Conservation (phyloP, 1,139 yeast species). For the Yamadazyma triangularis region DNA sequence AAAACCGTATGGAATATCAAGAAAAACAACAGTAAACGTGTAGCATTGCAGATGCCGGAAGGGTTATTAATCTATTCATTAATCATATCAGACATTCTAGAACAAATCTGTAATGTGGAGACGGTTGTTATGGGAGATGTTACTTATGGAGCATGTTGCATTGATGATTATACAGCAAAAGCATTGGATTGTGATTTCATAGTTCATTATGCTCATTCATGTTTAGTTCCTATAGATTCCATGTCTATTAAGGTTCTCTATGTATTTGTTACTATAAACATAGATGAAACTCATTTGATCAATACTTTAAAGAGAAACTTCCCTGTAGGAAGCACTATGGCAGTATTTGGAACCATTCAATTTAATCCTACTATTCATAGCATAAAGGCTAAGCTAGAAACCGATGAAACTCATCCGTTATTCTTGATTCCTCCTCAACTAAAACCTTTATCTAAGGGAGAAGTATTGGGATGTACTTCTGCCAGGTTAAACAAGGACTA, state of each 20-base stretch:
- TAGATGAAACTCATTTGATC: slow-evolving; percentile 77
- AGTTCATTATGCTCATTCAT: slow-evolving; percentile 96
- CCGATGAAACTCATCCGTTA: slow-evolving; percentile 46
- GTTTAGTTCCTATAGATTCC: slow-evolving; percentile 91
- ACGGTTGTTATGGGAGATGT: slow-evolving; percentile 98
- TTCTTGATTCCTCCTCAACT: slow-evolving; percentile 85
- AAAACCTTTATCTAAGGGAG: slow-evolving; percentile 91
- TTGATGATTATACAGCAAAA: slow-evolving; percentile 92
- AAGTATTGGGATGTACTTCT: slow-evolving; percentile 93
- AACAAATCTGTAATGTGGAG: slow-evolving; percentile 85
- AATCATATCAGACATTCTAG: slow-evolving; percentile 82
- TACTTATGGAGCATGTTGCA: slow-evolving; percentile 97
- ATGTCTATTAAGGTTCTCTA: slow-evolving; percentile 86
- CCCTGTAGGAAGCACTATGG: slow-evolving; percentile 54
- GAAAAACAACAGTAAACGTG: slow-evolving; percentile 65
- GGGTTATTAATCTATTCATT: slow-evolving; percentile 86
- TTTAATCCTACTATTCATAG: slow-evolving; percentile 92
- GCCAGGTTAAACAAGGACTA: slow-evolving; percentile 65
- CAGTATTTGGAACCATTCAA: slow-evolving; percentile 93
- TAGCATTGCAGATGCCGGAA: slow-evolving; percentile 97
- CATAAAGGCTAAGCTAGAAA: slow-evolving; percentile 55
- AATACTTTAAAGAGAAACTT: slow-evolving; percentile 75
- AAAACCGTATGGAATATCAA: slow-evolving; percentile 92
- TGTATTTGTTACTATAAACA: slow-evolving; percentile 90
- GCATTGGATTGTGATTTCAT: slow-evolving; percentile 91